Base-by-base conservation (phyloP, 768 basidiomycete genomes). In the Termitomyces sp. region DNA sequence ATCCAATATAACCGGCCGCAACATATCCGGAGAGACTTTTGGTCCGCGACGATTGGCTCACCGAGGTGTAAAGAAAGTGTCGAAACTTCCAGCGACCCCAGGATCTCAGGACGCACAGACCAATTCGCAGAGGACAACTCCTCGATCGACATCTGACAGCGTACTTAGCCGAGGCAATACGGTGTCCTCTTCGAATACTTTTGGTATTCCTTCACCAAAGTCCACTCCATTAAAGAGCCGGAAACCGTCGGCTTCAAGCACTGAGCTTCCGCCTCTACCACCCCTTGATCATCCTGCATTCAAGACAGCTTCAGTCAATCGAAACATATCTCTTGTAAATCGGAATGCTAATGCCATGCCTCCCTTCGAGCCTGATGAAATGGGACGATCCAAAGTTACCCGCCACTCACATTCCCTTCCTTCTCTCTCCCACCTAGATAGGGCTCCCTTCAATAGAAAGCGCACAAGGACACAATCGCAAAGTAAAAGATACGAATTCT, bases 261-360 rank as follows among this genome's bases (percentile, higher is more conserved):
- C 74, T 18, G 63, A 70, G 29, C 75, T 68, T 4, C 83, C 84
- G 9, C 82, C 84, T 13, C 62, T 85, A 33, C 83, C 83, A n/a
- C 73, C 80, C 15, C 73, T 84, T 27, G 68, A 76, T 50, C 84
- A 78, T 69, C 81, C 63, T 53, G 72, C 64, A 39, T 73, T 73
- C 56, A 61, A 48, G 32, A 55, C 53, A 23, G 36, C 58, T 12
- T 43, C 54, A 12, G 48, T 32, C 22, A 56, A 50, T 1, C 32
- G 45, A 25, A 40, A 46, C 31, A 13, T 29, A 40, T 53, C 52
- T 35, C 9, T 53, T 29, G 39, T 38, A 13, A 33, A 53, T n/a
- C 49, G 22, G 29, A 40, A 36, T 31, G 51, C 42, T n/a, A 48
- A 44, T 38, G 36, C 25, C 38, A 36, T 40, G 39, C 32, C 27